A percentile compares a stretch with the other conserved stretches of the same genome.
Conservation (phyloP, 257 asterid species). For the Perilla frutescens region DNA sequence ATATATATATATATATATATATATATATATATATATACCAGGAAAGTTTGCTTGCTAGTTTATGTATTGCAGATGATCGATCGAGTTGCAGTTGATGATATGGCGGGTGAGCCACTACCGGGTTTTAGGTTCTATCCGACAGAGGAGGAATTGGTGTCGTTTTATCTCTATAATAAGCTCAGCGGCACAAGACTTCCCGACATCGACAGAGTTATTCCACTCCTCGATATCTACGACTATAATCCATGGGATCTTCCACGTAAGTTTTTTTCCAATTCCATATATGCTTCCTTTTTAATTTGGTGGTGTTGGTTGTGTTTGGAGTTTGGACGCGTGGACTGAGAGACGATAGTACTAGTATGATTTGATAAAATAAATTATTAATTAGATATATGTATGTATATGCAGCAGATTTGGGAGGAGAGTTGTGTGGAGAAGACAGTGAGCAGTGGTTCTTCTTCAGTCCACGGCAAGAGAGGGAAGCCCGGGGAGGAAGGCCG, state of each 20-base stretch:
- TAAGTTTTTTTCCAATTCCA: constrained; percentile 5
- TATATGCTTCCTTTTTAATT: no score
- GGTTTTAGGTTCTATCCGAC: constrained; percentile 72
- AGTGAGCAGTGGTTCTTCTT: constrained; percentile 66
- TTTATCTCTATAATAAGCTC: constrained; percentile 56
- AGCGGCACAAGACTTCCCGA: constrained; percentile 38
- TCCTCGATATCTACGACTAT: constrained; percentile 54
- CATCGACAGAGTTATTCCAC: constrained; percentile 54
- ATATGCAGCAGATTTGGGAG: constrained; percentile 40
- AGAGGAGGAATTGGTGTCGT: constrained; percentile 64
- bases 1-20: no score
- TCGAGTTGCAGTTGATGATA: no score
- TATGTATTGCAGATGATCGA: no score
- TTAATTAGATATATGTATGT: background rate
- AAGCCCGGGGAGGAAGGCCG: constrained; percentile 60
- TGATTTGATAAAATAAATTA: no score
- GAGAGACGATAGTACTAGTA: no score
- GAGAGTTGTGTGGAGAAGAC: constrained; percentile 42
- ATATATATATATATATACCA: no score
- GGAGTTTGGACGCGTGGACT: no score
- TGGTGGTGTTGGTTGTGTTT: no score
- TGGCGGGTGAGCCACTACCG: constrained; percentile 40
- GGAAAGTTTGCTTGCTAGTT: no score
- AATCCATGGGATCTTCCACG: constrained; percentile 73
- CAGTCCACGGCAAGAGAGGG: constrained; percentile 57